Conservation (phyloP, 2,329 filamentous ascomycete species). For the Nemania sp. region DNA sequence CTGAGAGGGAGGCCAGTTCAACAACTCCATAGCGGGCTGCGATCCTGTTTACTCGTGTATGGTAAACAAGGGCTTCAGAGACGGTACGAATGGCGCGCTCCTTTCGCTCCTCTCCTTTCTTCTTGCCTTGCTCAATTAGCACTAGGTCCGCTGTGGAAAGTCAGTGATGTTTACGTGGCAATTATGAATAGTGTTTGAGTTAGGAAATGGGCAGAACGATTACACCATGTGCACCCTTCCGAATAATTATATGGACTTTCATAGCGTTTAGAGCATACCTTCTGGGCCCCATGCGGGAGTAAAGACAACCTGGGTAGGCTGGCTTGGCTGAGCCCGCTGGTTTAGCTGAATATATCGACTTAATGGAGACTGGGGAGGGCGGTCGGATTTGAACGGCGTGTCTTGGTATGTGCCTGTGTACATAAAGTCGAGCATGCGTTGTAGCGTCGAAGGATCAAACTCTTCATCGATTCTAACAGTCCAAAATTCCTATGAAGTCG, state of each 20-base stretch:
- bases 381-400: background rate
- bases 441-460: conserved; percentile 22
- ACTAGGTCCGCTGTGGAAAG: background rate
- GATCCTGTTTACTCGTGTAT: conserved; percentile 17
- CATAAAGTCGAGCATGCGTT: conserved; percentile 35
- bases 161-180: background rate
- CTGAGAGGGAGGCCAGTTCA: background rate
- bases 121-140: too few relatives aligned
- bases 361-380: too few relatives aligned
- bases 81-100: background rate
- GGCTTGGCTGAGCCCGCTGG: too few relatives aligned
- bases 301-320: background rate
- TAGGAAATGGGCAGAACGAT: background rate
- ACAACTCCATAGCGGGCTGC: conserved; percentile 16
- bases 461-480: conserved; percentile 17
- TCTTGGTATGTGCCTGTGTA: conserved; percentile 30
- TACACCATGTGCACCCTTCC: background rate
- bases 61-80: background rate
- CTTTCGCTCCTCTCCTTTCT: too few relatives aligned
- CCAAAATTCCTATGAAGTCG: too few relatives aligned
- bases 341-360: too few relatives aligned
- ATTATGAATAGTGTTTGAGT: background rate
- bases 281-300: background rate
- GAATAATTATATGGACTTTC: background rate
- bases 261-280: background rate